Evolutionary conservation across 2,329 filamentous ascomycete species (phyloP), one percentile per base, ranked within the genome.

Genomic region (Rachicladosporium sp.): DNA sequence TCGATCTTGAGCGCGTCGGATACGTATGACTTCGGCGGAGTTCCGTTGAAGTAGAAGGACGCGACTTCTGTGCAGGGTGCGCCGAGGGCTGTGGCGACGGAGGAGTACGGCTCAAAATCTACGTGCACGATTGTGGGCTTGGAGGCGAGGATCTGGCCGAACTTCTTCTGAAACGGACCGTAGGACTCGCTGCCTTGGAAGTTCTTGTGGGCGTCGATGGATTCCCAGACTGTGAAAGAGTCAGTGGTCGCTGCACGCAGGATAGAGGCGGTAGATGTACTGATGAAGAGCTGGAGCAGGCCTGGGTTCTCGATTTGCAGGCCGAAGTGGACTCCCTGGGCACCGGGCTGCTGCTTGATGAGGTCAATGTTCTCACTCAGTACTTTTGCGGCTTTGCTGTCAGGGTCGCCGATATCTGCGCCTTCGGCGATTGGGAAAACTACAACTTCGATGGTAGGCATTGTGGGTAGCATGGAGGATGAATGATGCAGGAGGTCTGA

Each of bases 1-100:
- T 62, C 38, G 3, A 54, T 46, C 6, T 53, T 48, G n/a, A 53
- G 50, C 10, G 40, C 40, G n/a, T 37, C 36, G 4, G 31, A 12
- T 3, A 29, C 11, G 45, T 73, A 68, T 10, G 59, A 52, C 1
- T 44, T 34, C 3, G 53, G 50, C 4, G 56, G 36, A 58, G 45
- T 13, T 21, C 52, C 51, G 0, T 61, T 51, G 44, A 72, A 68
- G 45, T 65, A 63, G 23, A 69, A 57, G 0, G 57, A 58, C 7
- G 63, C 55, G 27, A 73, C 53, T 49, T 76, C 72, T 1, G 70
- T 72, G 2, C 71, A 57, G 2, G 70, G 68, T 1, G 62, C 62
- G 1, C 56, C 52, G 10, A 59, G 46, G 10, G 56, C 48, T 19
- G 43, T 40, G 6, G 31, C 11, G 6, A 52, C 31, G 2, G 43